Evolutionary conservation across 169 alveolate genomes (phyloP).

Genomic region (Sarcocystis neurona): DNA sequence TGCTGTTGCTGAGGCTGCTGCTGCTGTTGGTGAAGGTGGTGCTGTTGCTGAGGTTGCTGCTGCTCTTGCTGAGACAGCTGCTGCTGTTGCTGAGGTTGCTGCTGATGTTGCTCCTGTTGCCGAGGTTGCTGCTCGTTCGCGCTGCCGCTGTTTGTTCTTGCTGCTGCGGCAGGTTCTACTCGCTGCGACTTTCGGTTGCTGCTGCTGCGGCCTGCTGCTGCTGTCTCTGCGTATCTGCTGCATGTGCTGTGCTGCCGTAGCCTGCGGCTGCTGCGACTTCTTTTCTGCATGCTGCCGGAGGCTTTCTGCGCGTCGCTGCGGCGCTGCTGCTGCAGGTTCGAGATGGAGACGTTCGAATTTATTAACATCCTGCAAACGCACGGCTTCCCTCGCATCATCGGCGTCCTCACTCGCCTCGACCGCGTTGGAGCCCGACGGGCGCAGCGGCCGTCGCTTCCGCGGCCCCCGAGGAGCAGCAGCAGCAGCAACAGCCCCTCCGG

Average conservation of each 20-base stretch:
- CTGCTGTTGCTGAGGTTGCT: neutral
- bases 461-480: too few species aligned
- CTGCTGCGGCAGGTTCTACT: too few species aligned
- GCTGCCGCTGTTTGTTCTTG: too few species aligned
- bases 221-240: neutral
- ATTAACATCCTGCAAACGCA: constrained; percentile 91
- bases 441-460: constrained; percentile 24
- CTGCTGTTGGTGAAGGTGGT: too few species aligned
- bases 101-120: neutral
- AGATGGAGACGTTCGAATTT: constrained; percentile 99
- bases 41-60: too few species aligned
- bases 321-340: constrained; percentile 80
- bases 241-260: neutral
- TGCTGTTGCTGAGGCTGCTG: too few species aligned
- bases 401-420: constrained; percentile 96
- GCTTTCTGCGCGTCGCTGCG: neutral
- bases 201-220: too few species aligned
- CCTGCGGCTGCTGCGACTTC: neutral
- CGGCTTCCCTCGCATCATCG: constrained; percentile 77
- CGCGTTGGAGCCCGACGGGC: constrained; percentile 72
- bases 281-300: neutral
- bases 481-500: too few species aligned
- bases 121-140: too few species aligned
- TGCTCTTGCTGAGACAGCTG: too few species aligned
- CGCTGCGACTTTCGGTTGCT: too few species aligned